Evolutionary conservation across 1,284 basidiomycete genomes (phyloP), one percentile per base, ranked within the genome.

Genomic region (Papiliotrema terrestris): DNA sequence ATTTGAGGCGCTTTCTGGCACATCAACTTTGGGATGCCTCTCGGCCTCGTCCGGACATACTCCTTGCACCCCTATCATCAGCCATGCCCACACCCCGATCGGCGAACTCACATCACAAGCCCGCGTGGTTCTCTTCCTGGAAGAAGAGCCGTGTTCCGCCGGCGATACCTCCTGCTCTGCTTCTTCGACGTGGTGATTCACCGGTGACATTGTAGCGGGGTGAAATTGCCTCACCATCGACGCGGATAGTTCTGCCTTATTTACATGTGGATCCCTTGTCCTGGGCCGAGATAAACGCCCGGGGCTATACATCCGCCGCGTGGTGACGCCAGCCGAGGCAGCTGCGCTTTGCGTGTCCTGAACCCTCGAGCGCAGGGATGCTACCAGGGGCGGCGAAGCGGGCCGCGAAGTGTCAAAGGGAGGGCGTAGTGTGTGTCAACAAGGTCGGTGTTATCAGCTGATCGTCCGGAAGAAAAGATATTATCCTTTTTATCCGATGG

Each of bases 11-110:
- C 22, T 38, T 36, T 17, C 46, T 49, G 29, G 3, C 25, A n/a
- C 17, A n/a, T 35, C 45, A 35, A 15, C 45, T 5, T 26, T 22
- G 20, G 25, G 14, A 9, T 25, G 9, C 11, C 19, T 8, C 19
- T 45, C 15, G 15, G 23, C 45, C n/a, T 4, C 6, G 20, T 3
- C 23, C 20, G 15, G 17, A 32, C 11, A 32, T n/a, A 49, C 46
- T 38, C 46, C 37, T 38, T 49, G 36, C 46, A 49, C 3, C 46
- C 46, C 46, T 49, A n/a, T 14, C 15, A 23, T 49, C 46, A 49
- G 46, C 23, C 5, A 4, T 11, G 9, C 4, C 8, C 36, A 2
- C 15, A 14, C 23, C 20, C 9, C 2, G 35, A 38, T 2, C 17
- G 15, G 3, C 9, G 8, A 23, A 49, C 46, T 37, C 20, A 49